Evolutionary conservation across 805 yeast species (phyloP), one percentile per base, ranked within the genome.

Genomic region (Candida schatavii): DNA sequence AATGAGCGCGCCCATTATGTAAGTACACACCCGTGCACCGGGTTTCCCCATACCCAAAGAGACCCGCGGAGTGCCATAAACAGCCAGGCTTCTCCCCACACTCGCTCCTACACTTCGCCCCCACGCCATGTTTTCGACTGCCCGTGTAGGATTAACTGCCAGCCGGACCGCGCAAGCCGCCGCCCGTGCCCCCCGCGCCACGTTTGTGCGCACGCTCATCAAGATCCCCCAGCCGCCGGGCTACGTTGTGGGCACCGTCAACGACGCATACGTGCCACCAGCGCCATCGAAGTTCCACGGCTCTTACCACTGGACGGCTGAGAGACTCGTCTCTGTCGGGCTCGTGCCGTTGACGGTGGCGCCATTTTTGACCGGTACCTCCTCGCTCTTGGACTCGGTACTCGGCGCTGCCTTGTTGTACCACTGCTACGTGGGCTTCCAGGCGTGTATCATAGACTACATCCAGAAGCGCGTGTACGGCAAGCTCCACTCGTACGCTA

Each of bases 391-490:
- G 2, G 93, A 85, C 61, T 67, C 85, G 3, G 49, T 78, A 2
- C 61, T 85, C 54, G 67, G 81, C 13, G 67, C 80, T 2, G 61
- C 79, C 11, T 56, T 84, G 37, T 63, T 85, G 48, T 72, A 75
- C 55, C 93, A 86, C 60, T 73, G 81, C 42, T 78, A 77, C 59
- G 78, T 79, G 37, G 95, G 93, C 2, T 80, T 85, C 70, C 81
- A 80, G 55, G 72, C 87, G 33, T 84, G 93, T 71, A 85, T 86
- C 52, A 76, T 77, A 43, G 93, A 86, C 62, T 84, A 85, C 65
- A 81, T 86, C 41, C 93, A 91, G 39, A 68, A 68, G 57, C 77
- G 91, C 68, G 86, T 81, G 27, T 86, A 76, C 54, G 89, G 90
- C 13, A 49, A 70, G 26, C 74, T 77, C 74, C 87, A 84, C 64